Percentiles rank a stretch among this genome's conserved stretches.
phyloP scores from a whole-genome alignment of 768 basidiomycete species.

The Lactarius deliciosus region DNA sequence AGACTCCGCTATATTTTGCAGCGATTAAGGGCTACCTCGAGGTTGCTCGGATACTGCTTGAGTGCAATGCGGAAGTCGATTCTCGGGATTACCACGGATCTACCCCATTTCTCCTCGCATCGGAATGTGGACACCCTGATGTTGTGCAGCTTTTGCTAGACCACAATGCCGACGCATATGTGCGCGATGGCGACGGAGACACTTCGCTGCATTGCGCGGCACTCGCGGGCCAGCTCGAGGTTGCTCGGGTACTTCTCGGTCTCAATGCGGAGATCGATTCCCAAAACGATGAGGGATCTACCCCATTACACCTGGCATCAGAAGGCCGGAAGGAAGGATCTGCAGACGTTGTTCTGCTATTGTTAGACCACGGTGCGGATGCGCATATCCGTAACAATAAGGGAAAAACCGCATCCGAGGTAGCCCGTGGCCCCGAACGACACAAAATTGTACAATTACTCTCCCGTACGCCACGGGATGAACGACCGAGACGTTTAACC shows the following conservation, averaged over 20 bases:
- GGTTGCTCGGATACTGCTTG: neutral
- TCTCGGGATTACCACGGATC: neutral
- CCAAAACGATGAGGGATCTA: neutral
- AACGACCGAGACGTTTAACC: neutral
- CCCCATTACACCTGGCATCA: neutral
- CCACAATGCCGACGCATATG: neutral
- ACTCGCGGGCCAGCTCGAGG: neutral
- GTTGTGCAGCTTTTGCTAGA: neutral
- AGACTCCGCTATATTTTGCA: neutral
- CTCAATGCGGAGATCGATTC: neutral
- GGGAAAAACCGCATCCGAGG: neutral
- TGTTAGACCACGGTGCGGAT: neutral
- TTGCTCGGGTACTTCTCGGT: neutral
- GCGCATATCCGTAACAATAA: neutral
- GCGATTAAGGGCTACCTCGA: neutral
- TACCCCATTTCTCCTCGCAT: neutral
- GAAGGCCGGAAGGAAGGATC: neutral
- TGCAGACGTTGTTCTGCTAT: neutral
- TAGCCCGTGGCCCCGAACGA: neutral
- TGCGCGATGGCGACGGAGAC: neutral
- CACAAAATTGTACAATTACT: neutral
- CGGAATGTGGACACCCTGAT: neutral
- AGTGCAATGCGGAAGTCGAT: neutral
- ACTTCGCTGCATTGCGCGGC: neutral
- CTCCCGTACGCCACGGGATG: neutral